Percentiles rank a stretch among this genome's conserved stretches.
phyloP scores from a whole-genome alignment of 2,329 filamentous ascomycete species.

The Microcera coccophila region DNA sequence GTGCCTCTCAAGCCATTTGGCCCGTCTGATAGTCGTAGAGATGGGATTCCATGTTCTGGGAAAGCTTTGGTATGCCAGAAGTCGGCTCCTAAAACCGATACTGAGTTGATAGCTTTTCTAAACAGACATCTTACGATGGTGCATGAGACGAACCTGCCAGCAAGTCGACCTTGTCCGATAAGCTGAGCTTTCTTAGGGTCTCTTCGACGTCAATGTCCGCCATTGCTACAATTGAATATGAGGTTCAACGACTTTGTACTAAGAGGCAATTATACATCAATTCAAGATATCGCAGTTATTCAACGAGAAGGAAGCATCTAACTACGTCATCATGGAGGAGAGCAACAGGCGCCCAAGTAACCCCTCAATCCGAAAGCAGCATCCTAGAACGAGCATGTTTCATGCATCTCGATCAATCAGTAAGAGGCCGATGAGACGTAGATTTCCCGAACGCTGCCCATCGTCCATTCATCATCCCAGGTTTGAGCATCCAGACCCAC shows the following conservation, averaged over 20 bases:
- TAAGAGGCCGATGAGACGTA: too few relatives aligned
- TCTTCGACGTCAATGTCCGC: conserved; percentile 53
- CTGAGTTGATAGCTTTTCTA: not conserved
- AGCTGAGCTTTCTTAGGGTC: conserved; percentile 50
- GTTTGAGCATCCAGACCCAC: conserved; percentile 20
- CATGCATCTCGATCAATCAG: too few relatives aligned
- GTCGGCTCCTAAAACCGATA: conserved; percentile 48
- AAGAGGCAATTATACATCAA: not conserved
- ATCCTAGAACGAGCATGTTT: not conserved
- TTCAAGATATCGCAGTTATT: not conserved
- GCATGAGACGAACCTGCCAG: conserved; percentile 40
- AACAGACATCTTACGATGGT: not conserved
- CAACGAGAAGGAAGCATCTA: not conserved
- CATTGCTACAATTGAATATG: conserved; percentile 30
- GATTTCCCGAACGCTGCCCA: not conserved
- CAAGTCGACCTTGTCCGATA: conserved; percentile 51
- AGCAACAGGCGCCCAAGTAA: not conserved
- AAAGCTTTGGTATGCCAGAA: conserved; percentile 67
- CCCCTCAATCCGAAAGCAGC: not conserved
- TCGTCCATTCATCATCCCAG: not conserved
- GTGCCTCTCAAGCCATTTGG: conserved; percentile 67
- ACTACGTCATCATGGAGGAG: not conserved
- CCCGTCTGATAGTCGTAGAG: conserved; percentile 63
- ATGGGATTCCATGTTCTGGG: conserved; percentile 57
- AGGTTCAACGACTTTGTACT: not conserved